Conservation (phyloP, 177 flowering plant species). For the Vitis hybrid region DNA sequence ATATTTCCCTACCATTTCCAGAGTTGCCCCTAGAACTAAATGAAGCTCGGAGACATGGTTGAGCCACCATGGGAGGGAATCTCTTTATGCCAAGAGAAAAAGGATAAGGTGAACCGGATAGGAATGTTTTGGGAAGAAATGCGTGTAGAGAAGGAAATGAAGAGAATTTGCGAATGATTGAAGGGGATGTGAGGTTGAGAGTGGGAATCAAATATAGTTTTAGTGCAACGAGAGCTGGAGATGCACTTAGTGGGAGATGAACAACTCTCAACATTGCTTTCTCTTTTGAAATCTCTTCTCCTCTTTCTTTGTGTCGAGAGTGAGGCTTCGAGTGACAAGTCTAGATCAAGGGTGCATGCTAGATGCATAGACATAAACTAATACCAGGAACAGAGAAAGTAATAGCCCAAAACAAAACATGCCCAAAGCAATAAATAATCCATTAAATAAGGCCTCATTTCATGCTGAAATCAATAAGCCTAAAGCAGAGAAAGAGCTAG, state of each 20-base stretch:
- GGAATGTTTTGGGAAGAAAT: constrained; percentile 11
- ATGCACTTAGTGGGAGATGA: constrained; percentile 21
- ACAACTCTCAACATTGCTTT: constrained; percentile 30
- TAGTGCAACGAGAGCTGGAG: constrained; percentile 22
- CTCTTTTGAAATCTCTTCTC: not conserved
- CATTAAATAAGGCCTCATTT: too few species aligned
- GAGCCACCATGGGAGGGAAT: constrained; percentile 11
- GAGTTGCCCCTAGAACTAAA: constrained; percentile 43
- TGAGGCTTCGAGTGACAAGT: too few species aligned
- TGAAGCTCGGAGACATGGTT: constrained; percentile 42
- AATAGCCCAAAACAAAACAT: too few species aligned
- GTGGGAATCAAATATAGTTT: constrained; percentile 21
- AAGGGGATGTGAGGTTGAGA: constrained; percentile 17
- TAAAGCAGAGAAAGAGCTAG: too few species aligned
- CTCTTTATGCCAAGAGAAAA: constrained; percentile 10
- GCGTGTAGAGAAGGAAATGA: constrained; percentile 5
- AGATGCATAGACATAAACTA: not conserved
- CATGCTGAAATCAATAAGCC: too few species aligned
- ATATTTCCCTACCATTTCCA: constrained; percentile 53
- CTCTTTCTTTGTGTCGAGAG: too few species aligned
- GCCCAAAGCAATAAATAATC: too few species aligned
- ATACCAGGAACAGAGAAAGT: too few species aligned
- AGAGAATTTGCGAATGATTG: constrained; percentile 12
- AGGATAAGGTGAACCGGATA: constrained; percentile 13
- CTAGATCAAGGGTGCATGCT: constrained; percentile 29